Conservation (phyloP, 2,329 filamentous ascomycete genomes). For the Pseudogymnoascus sp. region DNA sequence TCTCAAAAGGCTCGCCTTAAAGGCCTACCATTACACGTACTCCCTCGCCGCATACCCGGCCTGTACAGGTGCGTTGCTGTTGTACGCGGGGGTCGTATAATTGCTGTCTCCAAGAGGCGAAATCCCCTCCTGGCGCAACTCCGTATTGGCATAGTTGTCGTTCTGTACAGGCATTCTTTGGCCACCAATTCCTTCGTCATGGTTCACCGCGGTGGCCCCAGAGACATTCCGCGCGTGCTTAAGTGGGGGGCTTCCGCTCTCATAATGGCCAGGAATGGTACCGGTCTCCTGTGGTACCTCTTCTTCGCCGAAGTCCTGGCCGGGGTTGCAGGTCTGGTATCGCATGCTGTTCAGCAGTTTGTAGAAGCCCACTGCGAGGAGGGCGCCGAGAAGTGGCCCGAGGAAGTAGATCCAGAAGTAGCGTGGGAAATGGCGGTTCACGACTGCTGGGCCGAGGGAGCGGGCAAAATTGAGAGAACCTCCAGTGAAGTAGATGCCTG, state of each 20-base stretch:
- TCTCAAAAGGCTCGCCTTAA: background rate
- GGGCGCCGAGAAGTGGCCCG: conserved; percentile 41
- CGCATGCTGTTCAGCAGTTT: conserved; percentile 42
- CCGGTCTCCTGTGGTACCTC: background rate
- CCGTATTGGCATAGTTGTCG: background rate
- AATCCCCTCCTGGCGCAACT: background rate
- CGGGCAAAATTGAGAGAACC: conserved; percentile 40
- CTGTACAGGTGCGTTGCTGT: background rate
- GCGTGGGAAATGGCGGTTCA: conserved; percentile 32
- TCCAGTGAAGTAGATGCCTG: conserved; percentile 40
- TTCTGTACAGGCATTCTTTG: background rate
- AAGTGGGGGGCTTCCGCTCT: background rate
- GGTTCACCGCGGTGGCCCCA: conserved; percentile 2
- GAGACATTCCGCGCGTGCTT: background rate
- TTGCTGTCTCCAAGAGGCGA: background rate
- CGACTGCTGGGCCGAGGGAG: conserved; percentile 38
- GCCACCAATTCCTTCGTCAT: background rate
- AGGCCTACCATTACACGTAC: background rate
- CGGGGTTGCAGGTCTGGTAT: conserved; percentile 42
- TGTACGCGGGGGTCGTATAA: background rate
- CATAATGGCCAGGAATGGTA: background rate
- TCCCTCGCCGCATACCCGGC: background rate
- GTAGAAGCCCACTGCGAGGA: conserved; percentile 43
- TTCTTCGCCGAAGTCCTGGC: conserved; percentile 31
- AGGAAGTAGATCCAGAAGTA: conserved; percentile 45